These are phyloP conservation scores for Fusarium nanum DNA, from an alignment of 2,329 filamentous ascomycete species.

Conservation along the genomic window DNA sequence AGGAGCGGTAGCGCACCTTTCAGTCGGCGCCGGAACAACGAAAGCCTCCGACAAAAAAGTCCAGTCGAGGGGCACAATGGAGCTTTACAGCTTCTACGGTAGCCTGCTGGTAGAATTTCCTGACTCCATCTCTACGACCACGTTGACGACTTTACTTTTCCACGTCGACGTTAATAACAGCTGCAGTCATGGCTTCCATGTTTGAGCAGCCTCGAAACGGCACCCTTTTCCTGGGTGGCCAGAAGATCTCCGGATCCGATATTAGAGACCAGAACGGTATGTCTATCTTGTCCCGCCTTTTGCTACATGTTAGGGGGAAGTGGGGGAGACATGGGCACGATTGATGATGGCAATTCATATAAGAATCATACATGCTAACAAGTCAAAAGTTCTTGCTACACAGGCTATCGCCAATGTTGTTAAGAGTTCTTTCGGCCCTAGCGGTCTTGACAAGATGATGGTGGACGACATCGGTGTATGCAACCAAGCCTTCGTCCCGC, in stretches of 20 bases:
- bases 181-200: slow-evolving; percentile 83
- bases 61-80: slow-evolving; percentile 41
- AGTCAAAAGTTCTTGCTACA: slow-evolving; percentile 80
- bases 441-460: slow-evolving; percentile 99
- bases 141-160: slow-evolving; percentile 44
- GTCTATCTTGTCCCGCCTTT: slow-evolving; percentile 42
- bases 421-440: slow-evolving; percentile 98
- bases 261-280: slow-evolving; percentile 96
- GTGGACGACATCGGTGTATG: slow-evolving; percentile 97
- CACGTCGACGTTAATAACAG: slow-evolving; percentile 42
- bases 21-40: slow-evolving; percentile 46
- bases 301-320: slow-evolving; percentile 43
- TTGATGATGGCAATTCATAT: slow-evolving; percentile 33
- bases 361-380: slow-evolving; percentile 32
- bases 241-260: slow-evolving; percentile 96
- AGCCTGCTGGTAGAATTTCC: slow-evolving; percentile 49
- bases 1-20: slow-evolving; percentile 5
- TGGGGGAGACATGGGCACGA: slow-evolving; percentile 37
- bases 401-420: slow-evolving; percentile 99
- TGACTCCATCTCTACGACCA: slow-evolving; percentile 45
- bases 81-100: slow-evolving; percentile 49
- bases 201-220: slow-evolving; percentile 96
- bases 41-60: slow-evolving; percentile 47
- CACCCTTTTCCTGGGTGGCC: slow-evolving; percentile 94
- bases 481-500: slow-evolving; percentile 36